Evolutionary conservation across 1,139 yeast genomes (phyloP).

Genomic region (Hyphopichia buzzinii): DNA sequence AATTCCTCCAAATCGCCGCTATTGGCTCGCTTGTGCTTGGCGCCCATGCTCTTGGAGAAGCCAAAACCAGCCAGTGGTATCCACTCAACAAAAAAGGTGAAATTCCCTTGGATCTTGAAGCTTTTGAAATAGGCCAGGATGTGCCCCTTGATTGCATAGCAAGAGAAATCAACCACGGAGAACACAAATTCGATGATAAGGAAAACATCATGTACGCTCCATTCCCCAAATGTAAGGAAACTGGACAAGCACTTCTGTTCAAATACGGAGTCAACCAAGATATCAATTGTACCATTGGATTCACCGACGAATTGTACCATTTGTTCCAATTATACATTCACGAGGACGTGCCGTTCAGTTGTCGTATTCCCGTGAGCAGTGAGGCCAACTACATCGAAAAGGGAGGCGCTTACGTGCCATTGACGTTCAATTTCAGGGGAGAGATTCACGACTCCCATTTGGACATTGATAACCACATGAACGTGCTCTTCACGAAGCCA

Average conservation of each 20-base stretch:
- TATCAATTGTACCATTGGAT: constrained; percentile 58
- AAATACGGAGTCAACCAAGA: constrained; percentile 53
- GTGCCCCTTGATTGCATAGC: constrained; percentile 60
- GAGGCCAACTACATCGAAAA: constrained; percentile 41
- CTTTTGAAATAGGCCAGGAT: constrained; percentile 43
- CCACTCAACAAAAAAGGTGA: constrained; percentile 37
- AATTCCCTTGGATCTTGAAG: constrained; percentile 33
- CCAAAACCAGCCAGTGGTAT: constrained; percentile 24
- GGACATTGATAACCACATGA: constrained; percentile 61
- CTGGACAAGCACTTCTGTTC: constrained; percentile 55
- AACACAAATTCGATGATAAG: constrained; percentile 63
- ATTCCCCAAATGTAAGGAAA: constrained; percentile 65
- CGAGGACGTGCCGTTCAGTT: constrained; percentile 74
- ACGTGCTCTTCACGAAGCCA: constrained; percentile 51
- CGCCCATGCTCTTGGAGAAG: constrained; percentile 6
- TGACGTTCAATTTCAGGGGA: constrained; percentile 67
- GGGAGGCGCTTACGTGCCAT: constrained; percentile 57
- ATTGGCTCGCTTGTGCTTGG: no score
- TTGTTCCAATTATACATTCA: constrained; percentile 72
- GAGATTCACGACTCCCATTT: constrained; percentile 66
- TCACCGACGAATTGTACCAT: constrained; percentile 70
- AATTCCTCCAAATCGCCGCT: neutral
- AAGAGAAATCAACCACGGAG: constrained; percentile 72
- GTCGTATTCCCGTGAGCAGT: constrained; percentile 55
- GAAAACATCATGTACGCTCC: constrained; percentile 56